Evolutionary conservation across 805 yeast genomes (phyloP), one percentile per base, ranked within the genome.

Genomic region (Wickerhamiella kurtzmanii): DNA sequence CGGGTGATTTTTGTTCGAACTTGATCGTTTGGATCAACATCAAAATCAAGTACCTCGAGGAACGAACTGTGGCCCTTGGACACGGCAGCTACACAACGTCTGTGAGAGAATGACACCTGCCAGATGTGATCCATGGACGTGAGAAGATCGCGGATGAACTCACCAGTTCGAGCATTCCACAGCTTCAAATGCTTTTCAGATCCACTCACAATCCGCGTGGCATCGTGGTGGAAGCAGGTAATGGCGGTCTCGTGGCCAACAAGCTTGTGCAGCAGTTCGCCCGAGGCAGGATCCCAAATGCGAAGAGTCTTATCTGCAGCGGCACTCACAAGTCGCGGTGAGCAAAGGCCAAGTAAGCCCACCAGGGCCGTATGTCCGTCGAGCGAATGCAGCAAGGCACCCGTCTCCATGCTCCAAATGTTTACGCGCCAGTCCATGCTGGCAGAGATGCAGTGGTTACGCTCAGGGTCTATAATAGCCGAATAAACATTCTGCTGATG

Each of bases 291-390:
- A 59, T 92, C 82, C 98, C 98, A 92, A 1, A 89, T 80, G 44
- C 96, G 73, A 38, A 92, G 70, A 0, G 96, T 80, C 2, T 92
- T 77, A 63, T 92, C 98, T 0, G 97, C 97, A 2, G 96, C 97
- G 0, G 96, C 98, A 41, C 94, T 82, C 1, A 89, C 94, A 11
- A 92, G 68, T 43, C 77, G 79, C 35, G 80, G 77, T 21, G 81
- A 79, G 4, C 86, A 78, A 6, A 88, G 72, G 41, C 84, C 85
- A 22, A 89, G 69, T 13, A 92, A 68, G 0, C 97, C 98, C 15
- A 92, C 98, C 18, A 92, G 67, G 11, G 89, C 83, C 1, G 84
- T 79, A 62, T 92, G 98, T 1, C 96, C 96, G 48, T 80, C 86
- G 41, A 89, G 67, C 0, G 85, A 75, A 40, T 77, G 70, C 43